These are phyloP conservation scores for Gnaphalium uliginosum DNA, from an alignment of 129 eudicot genomes.

Conservation along the genomic window DNA sequence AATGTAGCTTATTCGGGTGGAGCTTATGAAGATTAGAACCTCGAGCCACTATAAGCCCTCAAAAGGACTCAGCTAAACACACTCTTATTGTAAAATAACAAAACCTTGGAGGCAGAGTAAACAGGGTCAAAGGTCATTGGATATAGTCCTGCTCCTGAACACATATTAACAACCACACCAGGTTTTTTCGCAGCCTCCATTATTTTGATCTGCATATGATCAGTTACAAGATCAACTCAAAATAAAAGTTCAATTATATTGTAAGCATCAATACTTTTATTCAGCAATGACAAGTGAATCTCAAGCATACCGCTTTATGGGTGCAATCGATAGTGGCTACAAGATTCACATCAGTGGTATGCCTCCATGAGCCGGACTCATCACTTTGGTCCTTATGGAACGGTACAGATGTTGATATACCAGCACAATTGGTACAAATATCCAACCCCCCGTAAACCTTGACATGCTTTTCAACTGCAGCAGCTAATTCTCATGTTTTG, in stretches of 20 bases:
- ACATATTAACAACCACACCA: slow-evolving; percentile 74
- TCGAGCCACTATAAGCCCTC: no score
- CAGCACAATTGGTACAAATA: slow-evolving; percentile 82
- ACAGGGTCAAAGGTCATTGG: slow-evolving; percentile 71
- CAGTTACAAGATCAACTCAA: no score
- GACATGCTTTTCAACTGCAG: slow-evolving; percentile 70
- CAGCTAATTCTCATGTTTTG: slow-evolving; percentile 56
- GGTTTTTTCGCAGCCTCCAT: slow-evolving; percentile 71
- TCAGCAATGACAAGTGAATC: neutral
- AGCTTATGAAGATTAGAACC: no score
- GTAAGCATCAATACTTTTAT: neutral
- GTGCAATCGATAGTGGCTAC: slow-evolving; percentile 71
- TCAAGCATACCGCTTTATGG: slow-evolving; percentile 64
- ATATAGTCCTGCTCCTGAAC: slow-evolving; percentile 88
- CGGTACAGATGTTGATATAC: slow-evolving; percentile 48
- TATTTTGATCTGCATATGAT: slow-evolving; percentile 50
- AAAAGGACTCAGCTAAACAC: no score
- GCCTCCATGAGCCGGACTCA: slow-evolving; percentile 73
- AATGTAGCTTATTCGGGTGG: no score
- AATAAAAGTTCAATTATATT: no score
- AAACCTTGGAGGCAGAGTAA: slow-evolving; percentile 80
- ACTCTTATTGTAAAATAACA: slow-evolving; percentile 14
- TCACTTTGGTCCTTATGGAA: slow-evolving; percentile 64
- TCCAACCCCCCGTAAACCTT: slow-evolving; percentile 76
- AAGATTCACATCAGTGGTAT: slow-evolving; percentile 63